A percentile compares a stretch with the other conserved stretches of the same genome.
phyloP scores from a whole-genome alignment of 2,329 filamentous ascomycete species.

The Microascus cirrosus region DNA sequence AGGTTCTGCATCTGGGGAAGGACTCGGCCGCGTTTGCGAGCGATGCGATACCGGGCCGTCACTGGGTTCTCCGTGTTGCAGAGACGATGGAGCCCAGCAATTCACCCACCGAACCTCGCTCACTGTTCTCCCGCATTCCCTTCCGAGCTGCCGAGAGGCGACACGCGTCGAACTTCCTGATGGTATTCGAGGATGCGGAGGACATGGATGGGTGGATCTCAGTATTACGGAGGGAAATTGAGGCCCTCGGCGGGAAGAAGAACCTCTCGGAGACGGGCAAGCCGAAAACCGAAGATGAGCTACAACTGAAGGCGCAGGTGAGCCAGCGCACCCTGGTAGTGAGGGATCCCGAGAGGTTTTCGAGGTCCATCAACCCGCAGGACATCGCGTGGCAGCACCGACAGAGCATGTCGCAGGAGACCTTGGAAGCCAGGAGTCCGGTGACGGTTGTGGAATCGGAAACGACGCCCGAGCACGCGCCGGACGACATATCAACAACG shows the following conservation, averaged over 20 bases:
- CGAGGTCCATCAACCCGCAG: slow-evolving; percentile 21
- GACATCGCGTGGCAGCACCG: slow-evolving; percentile 21
- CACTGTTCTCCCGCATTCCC: slow-evolving; percentile 54
- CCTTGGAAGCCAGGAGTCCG: slow-evolving; percentile 2
- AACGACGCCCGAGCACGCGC: slow-evolving; percentile 24
- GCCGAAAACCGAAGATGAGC: slow-evolving; percentile 29
- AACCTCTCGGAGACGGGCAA: slow-evolving; percentile 48
- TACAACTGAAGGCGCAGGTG: slow-evolving; percentile 22
- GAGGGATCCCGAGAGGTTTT: slow-evolving; percentile 34
- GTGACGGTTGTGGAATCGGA: slow-evolving; percentile 12
- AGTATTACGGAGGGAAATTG: slow-evolving; percentile 57
- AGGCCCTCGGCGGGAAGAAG: slow-evolving; percentile 56
- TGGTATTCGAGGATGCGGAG: slow-evolving; percentile 61
- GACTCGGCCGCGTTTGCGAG: slow-evolving; percentile 71
- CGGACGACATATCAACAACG: slow-evolving; percentile 45
- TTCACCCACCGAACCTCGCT: slow-evolving; percentile 39
- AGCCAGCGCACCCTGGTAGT: slow-evolving; percentile 37
- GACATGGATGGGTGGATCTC: slow-evolving; percentile 71
- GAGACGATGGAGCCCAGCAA: slow-evolving; percentile 53
- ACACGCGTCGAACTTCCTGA: slow-evolving; percentile 51
- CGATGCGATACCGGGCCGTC: slow-evolving; percentile 67
- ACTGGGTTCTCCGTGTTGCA: slow-evolving; percentile 70
- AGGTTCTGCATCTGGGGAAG: slow-evolving; percentile 58
- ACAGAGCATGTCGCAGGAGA: slow-evolving; percentile 3
- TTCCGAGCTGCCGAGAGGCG: slow-evolving; percentile 46